Base-by-base conservation (phyloP, 345 rosid species). In the Erysimum cheiranthoides region DNA sequence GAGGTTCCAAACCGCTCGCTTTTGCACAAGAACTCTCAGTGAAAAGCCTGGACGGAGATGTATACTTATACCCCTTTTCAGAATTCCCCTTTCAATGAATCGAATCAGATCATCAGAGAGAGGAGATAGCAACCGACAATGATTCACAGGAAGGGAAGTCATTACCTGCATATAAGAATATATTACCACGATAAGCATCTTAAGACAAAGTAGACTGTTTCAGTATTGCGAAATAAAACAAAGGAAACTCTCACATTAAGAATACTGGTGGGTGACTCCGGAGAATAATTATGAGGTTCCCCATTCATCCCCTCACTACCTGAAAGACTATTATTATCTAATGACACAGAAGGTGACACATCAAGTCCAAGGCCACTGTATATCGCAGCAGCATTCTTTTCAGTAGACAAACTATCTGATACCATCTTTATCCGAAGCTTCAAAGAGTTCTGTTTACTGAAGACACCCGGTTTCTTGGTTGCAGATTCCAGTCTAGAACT, bases 281-380 rank as follows among this genome's bases (percentile, higher is more conserved):
- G 60, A 30, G 75, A 73, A 75, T 84, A 66, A 47, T 69, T 85
- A 72, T 78, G 89, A 82, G 71, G 83, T 58, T 83, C 90, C 62
- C 73, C 82, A 77, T 79, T 82, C 81, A 86, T 82, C 77, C 83
- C 93, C 42, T 90, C 94, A 78, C 89, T 89, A 83, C 87, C 97
- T 36, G 92, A 90, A 54, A 86, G 91, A 78, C 96, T 89, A 42
- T 85, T 88, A 42, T 87, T 66, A 78, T 90, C 97, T 79, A 84
- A 27, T 45, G 99, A 94, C 61, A 93, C 84, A 56, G 96, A 88
- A 59, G 98, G 99, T 8, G 98, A 92, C 59, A 71, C 80, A 74
- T 89, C 97, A 81, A 95, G 99, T 61, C 99, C 99, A 59, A 92
- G 96, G 58, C 93, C 97, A 83, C 93, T 87, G 79, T 92, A 89